Evolutionary conservation across 1,139 yeast genomes (phyloP).

Genomic region (Hemisphaericaspora lyxosophila): DNA sequence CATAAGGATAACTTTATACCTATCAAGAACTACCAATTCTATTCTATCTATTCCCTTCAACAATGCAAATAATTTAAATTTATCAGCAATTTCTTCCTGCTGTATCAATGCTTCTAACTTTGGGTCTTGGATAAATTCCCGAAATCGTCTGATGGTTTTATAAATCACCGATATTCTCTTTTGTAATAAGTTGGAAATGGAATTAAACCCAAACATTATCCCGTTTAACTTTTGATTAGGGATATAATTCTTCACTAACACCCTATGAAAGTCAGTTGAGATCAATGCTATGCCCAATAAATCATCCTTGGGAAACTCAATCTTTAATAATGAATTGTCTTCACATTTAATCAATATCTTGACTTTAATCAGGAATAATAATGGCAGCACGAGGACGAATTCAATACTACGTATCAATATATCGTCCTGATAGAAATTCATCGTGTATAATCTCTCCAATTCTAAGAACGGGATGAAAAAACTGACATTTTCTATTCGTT

Average conservation of each 20-base stretch:
- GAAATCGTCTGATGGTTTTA: conserved; percentile 20
- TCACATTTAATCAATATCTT: conserved; percentile 19
- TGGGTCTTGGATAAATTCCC: conserved; percentile 10
- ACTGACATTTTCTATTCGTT: conserved; percentile 26
- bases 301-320: conserved; percentile 11
- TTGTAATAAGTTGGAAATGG: conserved; percentile 28
- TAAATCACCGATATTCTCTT: conserved; percentile 21
- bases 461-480: conserved; percentile 30
- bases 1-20: conserved; percentile 16
- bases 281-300: conserved; percentile 13
- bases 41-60: conserved; percentile 23
- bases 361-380: conserved; percentile 24
- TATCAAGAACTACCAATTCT: conserved; percentile 16
- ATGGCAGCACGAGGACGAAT: conserved; percentile 23
- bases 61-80: conserved; percentile 17
- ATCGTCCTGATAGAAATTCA: conserved; percentile 11
- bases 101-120: conserved; percentile 6
- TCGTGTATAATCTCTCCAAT: conserved; percentile 19
- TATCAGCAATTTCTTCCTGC: conserved; percentile 17
- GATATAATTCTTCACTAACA: conserved; percentile 23
- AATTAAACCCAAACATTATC: conserved; percentile 32
- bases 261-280: conserved; percentile 23
- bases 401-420: conserved; percentile 20
- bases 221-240: conserved; percentile 28
- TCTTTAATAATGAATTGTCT: conserved; percentile 18